Base-by-base conservation (phyloP, 192 early-diverging fungal species). In the Coemansia sp. region DNA sequence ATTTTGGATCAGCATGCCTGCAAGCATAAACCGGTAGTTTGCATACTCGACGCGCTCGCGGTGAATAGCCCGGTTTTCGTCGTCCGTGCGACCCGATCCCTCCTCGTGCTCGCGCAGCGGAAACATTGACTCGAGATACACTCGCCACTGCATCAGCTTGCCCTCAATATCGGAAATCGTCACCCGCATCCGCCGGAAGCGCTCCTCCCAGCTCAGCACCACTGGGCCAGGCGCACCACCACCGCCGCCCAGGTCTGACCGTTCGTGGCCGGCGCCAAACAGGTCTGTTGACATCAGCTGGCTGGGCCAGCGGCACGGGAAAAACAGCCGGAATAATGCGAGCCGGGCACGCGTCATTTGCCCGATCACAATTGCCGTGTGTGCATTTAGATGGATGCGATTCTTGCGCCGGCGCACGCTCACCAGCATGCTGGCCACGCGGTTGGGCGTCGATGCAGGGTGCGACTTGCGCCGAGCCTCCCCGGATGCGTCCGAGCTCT, bases 111-210 rank as follows among this genome's bases (percentile, higher is more conserved):
- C 73, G 55, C 73, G 73, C 35, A 69, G 62, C 44, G 73, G 62
- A 22, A 69, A 76, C 66, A 76, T 76, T 15, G 62, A 57, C 51
- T 76, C 73, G 11, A 78, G 60, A 35, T 78, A 78, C 55, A 71
- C 68, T 28, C 68, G 67, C 68, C 75, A 78, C 56, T 71, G 75
- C 60, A 48, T 51, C 63, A 78, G 60, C 55, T 78, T 78, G 60
- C 45, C 58, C 48, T 78, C 75, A 35, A 71, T 66, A 22, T 78
- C 75, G 17, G 38, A 47, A 5, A 71, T 52, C 1, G 75, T 63
- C 14, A 50, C 49, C 19, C 64, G 67, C 56, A 70, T 53, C 9
- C 75, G 75, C 40, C 68, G 67, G 44, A 78, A 53, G 11, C 75
- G 67, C 60, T 71, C 75, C n/a, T 78, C 68, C 75, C 75, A 78